A percentile compares a stretch with the other conserved stretches of the same genome.
These are phyloP conservation scores for Beauveria rudraprayagi DNA, from an alignment of 2,329 filamentous ascomycete species.

Conservation along the genomic window DNA sequence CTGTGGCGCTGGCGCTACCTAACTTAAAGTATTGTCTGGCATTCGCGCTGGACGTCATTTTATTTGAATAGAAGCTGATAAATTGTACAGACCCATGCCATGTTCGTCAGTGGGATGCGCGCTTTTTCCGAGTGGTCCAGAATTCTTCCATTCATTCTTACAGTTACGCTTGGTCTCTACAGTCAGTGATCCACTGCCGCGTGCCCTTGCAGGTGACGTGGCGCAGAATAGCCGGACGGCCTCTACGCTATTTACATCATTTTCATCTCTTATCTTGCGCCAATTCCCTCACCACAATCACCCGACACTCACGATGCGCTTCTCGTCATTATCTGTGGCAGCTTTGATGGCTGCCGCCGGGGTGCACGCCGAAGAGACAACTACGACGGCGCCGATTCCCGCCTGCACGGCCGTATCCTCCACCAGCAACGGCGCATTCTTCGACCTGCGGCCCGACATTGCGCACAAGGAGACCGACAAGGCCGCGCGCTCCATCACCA, in stretches of 20 bases:
- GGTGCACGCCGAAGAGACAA: conserved; percentile 27
- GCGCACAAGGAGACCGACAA: conserved; percentile 37
- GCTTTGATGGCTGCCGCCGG: conserved; percentile 28
- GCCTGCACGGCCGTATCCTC: conserved; percentile 50
- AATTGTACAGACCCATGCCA: background rate
- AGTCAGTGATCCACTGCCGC: background rate
- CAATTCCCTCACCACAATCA: background rate
- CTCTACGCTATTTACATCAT: background rate
- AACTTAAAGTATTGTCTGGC: background rate
- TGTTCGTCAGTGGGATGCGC: background rate
- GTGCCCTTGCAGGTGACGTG: background rate
- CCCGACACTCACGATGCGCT: conserved; percentile 19
- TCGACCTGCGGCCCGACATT: conserved; percentile 48
- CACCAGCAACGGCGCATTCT: conserved; percentile 49
- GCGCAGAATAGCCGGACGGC: background rate
- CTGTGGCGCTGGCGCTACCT: background rate
- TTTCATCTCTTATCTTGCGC: background rate
- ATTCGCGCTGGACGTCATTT: background rate
- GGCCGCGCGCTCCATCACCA: conserved; percentile 32
- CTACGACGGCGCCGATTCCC: conserved; percentile 35
- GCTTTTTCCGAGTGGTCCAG: too few relatives aligned
- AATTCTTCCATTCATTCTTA: too few relatives aligned
- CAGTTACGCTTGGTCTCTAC: too few relatives aligned
- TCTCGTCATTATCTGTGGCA: conserved; percentile 14
- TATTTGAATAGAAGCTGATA: background rate